Percentiles rank a stretch among this genome's conserved stretches.
Conservation (phyloP, 306 rosid species). For the Medicago arabica region DNA sequence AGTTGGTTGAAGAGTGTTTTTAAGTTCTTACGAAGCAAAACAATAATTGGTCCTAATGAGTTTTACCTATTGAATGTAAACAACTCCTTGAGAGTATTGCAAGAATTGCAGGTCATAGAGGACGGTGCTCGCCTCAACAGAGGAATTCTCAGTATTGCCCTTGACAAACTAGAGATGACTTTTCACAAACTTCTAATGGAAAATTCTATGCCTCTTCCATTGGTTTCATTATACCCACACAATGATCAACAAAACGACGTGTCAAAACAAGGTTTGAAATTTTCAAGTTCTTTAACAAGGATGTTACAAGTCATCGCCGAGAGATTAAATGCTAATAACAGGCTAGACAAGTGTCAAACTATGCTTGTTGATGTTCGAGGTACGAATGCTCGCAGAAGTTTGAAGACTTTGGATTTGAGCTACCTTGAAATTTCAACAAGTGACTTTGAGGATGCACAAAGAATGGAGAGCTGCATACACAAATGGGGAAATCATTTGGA, state of each 20-base stretch:
- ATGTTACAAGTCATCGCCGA: slow-evolving; percentile 56
- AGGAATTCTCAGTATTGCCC: slow-evolving; percentile 71
- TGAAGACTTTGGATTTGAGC: slow-evolving; percentile 68
- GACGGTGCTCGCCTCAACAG: slow-evolving; percentile 51
- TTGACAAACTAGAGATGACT: slow-evolving; percentile 68
- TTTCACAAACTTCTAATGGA: slow-evolving; percentile 61
- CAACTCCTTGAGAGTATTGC: slow-evolving; percentile 55
- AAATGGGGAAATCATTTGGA: slow-evolving; percentile 76
- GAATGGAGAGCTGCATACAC: slow-evolving; percentile 49
- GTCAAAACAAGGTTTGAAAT: slow-evolving; percentile 36
- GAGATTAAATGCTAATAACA: slow-evolving; percentile 59
- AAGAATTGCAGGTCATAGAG: slow-evolving; percentile 56
- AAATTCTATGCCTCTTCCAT: slow-evolving; percentile 49
- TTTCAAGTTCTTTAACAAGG: too few species aligned
- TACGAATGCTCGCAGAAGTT: slow-evolving; percentile 55
- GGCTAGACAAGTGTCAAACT: slow-evolving; percentile 59
- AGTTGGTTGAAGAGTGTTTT: slow-evolving; percentile 70
- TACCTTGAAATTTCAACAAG: slow-evolving; percentile 60
- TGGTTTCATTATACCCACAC: slow-evolving; percentile 47
- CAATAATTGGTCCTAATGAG: slow-evolving; percentile 40
- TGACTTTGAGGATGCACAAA: slow-evolving; percentile 45
- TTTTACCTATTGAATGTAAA: slow-evolving; percentile 52
- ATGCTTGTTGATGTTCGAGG: slow-evolving; percentile 63
- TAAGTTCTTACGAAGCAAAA: slow-evolving; percentile 52
- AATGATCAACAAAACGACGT: slow-evolving; percentile 34